Percentiles rank a stretch among this genome's conserved stretches.
Evolutionary conservation across 495 filamentous ascomycete species (phyloP).

Genomic region (Neurospora hispaniola): DNA sequence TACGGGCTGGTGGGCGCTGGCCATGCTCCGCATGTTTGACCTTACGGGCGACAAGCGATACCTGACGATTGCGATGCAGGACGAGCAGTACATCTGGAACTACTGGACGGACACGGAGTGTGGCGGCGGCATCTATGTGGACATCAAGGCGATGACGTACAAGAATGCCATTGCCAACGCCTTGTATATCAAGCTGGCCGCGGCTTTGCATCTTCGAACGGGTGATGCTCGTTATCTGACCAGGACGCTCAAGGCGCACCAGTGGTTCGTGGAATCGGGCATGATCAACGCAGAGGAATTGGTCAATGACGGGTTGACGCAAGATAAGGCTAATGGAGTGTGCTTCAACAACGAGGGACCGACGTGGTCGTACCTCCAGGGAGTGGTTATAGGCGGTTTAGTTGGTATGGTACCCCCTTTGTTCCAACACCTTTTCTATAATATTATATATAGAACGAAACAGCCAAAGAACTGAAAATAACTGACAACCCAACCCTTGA

Average conservation of each 20-base stretch:
- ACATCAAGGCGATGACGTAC: constrained; percentile 42
- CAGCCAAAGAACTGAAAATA: constrained; percentile 20
- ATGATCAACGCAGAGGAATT: constrained; percentile 51
- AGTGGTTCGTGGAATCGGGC: constrained; percentile 52
- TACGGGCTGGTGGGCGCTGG: constrained; percentile 60
- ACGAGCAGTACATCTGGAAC: constrained; percentile 47
- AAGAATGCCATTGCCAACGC: constrained; percentile 64
- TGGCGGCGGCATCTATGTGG: constrained; percentile 49
- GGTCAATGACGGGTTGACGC: constrained; percentile 57
- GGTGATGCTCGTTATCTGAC: constrained; percentile 39
- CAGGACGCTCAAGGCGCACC: constrained; percentile 46
- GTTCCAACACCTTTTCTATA: background rate
- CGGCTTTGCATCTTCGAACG: constrained; percentile 52
- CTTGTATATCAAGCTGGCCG: constrained; percentile 54
- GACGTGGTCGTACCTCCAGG: constrained; percentile 67
- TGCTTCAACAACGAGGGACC: constrained; percentile 53
- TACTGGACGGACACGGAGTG: constrained; percentile 47
- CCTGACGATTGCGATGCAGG: constrained; percentile 40
- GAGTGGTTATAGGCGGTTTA: constrained; percentile 57
- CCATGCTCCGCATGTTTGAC: constrained; percentile 52
- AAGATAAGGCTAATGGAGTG: constrained; percentile 13
- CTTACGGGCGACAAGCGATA: constrained; percentile 42
- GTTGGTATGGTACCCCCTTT: constrained; percentile 34
- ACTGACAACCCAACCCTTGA: constrained; percentile 3
- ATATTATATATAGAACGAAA: background rate